Evolutionary conservation across 257 asterid species (phyloP).

Genomic region (Buddleja alternifolia): DNA sequence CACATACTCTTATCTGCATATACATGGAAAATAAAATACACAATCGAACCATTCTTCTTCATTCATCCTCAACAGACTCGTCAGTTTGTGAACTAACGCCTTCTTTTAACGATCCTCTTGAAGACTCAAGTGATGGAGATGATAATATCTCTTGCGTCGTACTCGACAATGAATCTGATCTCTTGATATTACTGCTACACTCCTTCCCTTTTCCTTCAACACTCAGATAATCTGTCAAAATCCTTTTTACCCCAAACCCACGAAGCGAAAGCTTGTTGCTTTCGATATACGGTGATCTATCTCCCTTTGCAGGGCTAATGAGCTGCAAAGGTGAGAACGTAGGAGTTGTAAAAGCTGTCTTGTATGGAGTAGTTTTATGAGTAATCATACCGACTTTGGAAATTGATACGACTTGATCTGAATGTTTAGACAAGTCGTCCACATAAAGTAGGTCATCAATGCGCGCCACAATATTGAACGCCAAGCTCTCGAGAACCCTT

Average conservation of each 20-base stretch:
- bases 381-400: slow-evolving; percentile 58
- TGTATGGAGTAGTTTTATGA: slow-evolving; percentile 46
- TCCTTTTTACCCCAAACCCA: slow-evolving; percentile 65
- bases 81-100: slow-evolving; percentile 33
- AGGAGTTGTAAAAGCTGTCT: slow-evolving; percentile 59
- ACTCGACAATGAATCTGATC: slow-evolving; percentile 51
- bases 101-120: slow-evolving; percentile 33
- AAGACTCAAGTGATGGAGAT: slow-evolving; percentile 50
- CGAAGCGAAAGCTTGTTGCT: slow-evolving; percentile 40
- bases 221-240: slow-evolving; percentile 72
- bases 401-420: slow-evolving; percentile 58
- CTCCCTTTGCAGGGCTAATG: slow-evolving; percentile 49
- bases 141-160: slow-evolving; percentile 42
- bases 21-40: slow-evolving; percentile 22
- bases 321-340: slow-evolving; percentile 51
- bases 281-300: slow-evolving; percentile 34
- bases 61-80: slow-evolving; percentile 35
- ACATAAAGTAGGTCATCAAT: slow-evolving; percentile 70
- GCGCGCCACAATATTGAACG: slow-evolving; percentile 78
- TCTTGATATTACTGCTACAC: slow-evolving; percentile 25
- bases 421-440: slow-evolving; percentile 75
- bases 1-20: slow-evolving; percentile 29
- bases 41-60: slow-evolving; percentile 2
- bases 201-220: slow-evolving; percentile 54
- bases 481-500: slow-evolving; percentile 80